Evolutionary conservation across 2,329 filamentous ascomycete species (phyloP).

Genomic region (Catunica adiposa): DNA sequence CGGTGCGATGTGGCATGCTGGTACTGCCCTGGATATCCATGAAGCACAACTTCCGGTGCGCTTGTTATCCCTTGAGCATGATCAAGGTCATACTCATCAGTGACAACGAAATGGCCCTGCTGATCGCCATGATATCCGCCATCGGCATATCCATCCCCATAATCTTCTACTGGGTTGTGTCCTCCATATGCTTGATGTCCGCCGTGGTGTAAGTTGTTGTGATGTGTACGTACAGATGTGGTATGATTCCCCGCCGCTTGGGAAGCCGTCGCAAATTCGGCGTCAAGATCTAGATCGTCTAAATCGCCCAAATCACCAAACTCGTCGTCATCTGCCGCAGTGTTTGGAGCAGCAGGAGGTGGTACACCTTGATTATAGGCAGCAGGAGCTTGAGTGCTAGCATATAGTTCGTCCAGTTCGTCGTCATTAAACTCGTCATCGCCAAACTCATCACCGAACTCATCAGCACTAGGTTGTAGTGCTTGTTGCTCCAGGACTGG

Average conservation of each 20-base stretch:
- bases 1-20: neutral
- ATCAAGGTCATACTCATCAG: neutral
- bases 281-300: constrained; percentile 12
- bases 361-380: constrained; percentile 9
- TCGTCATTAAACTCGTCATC: constrained; percentile 47
- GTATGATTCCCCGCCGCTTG: constrained; percentile 1
- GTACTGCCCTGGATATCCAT: neutral
- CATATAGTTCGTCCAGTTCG: constrained; percentile 24
- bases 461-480: neutral
- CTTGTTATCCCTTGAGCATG: neutral
- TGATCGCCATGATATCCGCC: neutral
- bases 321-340: constrained; percentile 7
- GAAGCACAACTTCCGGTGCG: neutral
- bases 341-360: neutral
- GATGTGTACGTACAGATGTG: constrained; percentile 13
- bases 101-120: neutral
- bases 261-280: constrained; percentile 13
- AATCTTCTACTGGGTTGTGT: neutral
- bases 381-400: constrained; percentile 22
- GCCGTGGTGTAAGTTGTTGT: neutral
- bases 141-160: neutral
- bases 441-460: constrained; percentile 32
- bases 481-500: neutral
- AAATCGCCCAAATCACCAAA: constrained; percentile 11
- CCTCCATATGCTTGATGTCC: neutral